Conservation (phyloP, 2,329 filamentous ascomycete species). For the Lachnellula subtilissima region DNA sequence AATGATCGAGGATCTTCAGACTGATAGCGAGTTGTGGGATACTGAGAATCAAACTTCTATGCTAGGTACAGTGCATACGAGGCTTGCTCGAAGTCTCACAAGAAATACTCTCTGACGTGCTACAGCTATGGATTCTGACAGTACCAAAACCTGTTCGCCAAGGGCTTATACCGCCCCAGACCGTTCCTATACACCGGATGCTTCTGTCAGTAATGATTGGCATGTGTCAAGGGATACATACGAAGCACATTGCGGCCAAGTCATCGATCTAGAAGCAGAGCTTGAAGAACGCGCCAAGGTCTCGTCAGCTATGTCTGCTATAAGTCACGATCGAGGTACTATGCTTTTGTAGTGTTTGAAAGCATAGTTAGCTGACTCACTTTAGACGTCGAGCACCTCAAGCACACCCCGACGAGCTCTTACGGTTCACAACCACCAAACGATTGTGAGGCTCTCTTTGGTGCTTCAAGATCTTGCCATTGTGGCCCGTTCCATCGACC, state of each 20-base stretch:
- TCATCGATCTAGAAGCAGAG: background rate
- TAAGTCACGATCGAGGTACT: background rate
- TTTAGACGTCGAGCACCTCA: too few relatives aligned
- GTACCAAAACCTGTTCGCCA: background rate
- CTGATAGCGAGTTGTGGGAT: conserved; percentile 44
- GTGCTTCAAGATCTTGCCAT: too few relatives aligned
- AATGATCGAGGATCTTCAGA: conserved; percentile 46
- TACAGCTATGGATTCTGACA: background rate
- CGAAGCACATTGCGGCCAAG: background rate
- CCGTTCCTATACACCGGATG: background rate
- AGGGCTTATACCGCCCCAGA: background rate
- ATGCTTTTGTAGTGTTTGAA: background rate
- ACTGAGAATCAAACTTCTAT: conserved; percentile 2
- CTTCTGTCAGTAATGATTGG: background rate
- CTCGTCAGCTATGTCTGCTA: background rate
- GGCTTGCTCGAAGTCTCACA: background rate
- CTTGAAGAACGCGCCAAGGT: background rate
- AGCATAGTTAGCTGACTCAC: too few relatives aligned
- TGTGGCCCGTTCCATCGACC: too few relatives aligned
- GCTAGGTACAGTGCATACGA: background rate
- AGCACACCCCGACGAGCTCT: too few relatives aligned
- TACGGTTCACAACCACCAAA: too few relatives aligned
- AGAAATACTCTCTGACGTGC: background rate
- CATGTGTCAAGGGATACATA: background rate
- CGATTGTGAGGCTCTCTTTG: too few relatives aligned